These are phyloP conservation scores for Rubia tinctorum DNA, from an alignment of 305 asterid species.

Conservation along the genomic window DNA sequence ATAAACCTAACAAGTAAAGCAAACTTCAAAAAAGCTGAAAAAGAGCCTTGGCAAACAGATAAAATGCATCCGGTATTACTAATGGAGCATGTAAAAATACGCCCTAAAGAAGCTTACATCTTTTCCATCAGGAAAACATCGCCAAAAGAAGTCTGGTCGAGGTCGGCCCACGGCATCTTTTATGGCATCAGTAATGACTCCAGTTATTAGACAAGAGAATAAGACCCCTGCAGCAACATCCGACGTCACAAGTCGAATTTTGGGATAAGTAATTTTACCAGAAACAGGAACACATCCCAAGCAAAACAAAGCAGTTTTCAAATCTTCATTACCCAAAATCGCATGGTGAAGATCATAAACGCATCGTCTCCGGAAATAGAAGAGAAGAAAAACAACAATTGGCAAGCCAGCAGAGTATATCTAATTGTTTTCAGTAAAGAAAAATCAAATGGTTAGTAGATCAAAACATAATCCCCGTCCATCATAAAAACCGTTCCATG, in stretches of 20 bases:
- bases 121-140: conserved; percentile 90
- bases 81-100: neutral
- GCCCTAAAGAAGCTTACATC: conserved; percentile 42
- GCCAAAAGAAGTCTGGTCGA: conserved; percentile 94
- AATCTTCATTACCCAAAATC: conserved; percentile 48
- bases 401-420: conserved; percentile 62
- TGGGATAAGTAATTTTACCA: neutral
- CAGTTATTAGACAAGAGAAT: conserved; percentile 59
- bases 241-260: conserved; percentile 2
- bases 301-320: neutral
- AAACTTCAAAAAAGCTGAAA: conserved; percentile 11
- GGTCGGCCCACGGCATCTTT: conserved; percentile 90
- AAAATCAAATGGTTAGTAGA: neutral
- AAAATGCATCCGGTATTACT: neutral
- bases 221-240: conserved; percentile 46
- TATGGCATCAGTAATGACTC: conserved; percentile 62
- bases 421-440: conserved; percentile 25
- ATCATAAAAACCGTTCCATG: neutral
- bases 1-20: conserved; percentile 48
- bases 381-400: conserved; percentile 48
- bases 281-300: neutral
- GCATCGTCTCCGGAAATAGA: conserved; percentile 62
- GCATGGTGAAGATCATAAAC: conserved; percentile 88
- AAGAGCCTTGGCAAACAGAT: neutral
- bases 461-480: neutral